Evolutionary conservation across 2,329 filamentous ascomycete genomes (phyloP), one percentile per base, ranked within the genome.

Genomic region (Diaporthe sp.): DNA sequence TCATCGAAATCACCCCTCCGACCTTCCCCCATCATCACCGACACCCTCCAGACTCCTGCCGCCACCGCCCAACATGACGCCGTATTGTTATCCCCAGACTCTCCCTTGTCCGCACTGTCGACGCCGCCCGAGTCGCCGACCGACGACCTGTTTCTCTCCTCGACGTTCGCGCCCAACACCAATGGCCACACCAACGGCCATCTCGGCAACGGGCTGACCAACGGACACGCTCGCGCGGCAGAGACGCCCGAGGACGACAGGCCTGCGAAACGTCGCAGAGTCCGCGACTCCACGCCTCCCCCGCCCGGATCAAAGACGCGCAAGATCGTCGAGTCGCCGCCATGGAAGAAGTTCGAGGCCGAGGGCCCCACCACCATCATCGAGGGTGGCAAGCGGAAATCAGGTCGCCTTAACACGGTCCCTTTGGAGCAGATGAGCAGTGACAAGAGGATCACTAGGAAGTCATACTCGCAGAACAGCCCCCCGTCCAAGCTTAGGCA

Each of bases 311-410:
- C 76, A 73, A 78, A 84, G 76, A 83, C 87, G 77, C 84, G 87
- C 77, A 81, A 84, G 81, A 87, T 92, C 85, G 86, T 87, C 72
- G 88, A 90, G 76, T 98, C 96, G 78, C 97, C 97, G 78, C 97
- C 97, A 31, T 99, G 97, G 97, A 98, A 97, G 87, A 94, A 92
- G 81, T 90, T 94, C 77, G 90, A 90, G 76, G 95, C 94, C 55
- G 94, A 98, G 39, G 97, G 97, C 0, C 97, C 97, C 31, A 97
- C 96, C 4, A 94, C 94, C 0, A 96, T 97, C 82, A 90, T 94
- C 61, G 91, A 89, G 85, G 94, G 89, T 90, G 95, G 94, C 67
- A 89, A 89, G 78, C 89, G 92, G 76, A 93, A 92, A 81, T 94
- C 92, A 31, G 91, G 91, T 55, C 89, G 92, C 76, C 90, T 91